These are phyloP conservation scores for Cercis canadensis DNA, from an alignment of 306 rosid genomes.

Conservation along the genomic window DNA sequence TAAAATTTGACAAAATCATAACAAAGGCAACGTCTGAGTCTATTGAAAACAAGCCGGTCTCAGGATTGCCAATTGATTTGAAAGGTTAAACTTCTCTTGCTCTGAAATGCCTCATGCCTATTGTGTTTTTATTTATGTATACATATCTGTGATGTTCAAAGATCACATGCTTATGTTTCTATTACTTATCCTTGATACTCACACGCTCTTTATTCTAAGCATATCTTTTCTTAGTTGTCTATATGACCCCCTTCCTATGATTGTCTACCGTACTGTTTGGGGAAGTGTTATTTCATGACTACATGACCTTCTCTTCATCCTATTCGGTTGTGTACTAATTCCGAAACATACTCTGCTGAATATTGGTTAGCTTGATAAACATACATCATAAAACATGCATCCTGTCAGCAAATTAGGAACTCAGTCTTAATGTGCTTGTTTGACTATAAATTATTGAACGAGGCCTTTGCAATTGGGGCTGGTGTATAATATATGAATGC, in stretches of 20 bases:
- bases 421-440: neutral
- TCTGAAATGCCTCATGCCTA: neutral
- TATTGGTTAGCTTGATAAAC: neutral
- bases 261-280: neutral
- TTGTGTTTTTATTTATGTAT: neutral
- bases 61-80: slow-evolving; percentile 89
- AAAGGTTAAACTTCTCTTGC: slow-evolving; percentile 57
- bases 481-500: no score
- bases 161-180: neutral
- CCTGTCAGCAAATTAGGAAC: neutral
- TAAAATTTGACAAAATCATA: slow-evolving; percentile 48
- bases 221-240: neutral
- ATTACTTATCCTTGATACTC: neutral
- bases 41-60: slow-evolving; percentile 52
- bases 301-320: neutral
- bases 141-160: slow-evolving; percentile 7
- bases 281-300: slow-evolving; percentile 6
- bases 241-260: neutral
- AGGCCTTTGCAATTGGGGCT: no score
- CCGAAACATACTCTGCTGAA: slow-evolving; percentile 3
- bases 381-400: neutral
- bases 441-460: no score
- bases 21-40: slow-evolving; percentile 68
- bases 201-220: neutral
- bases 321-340: slow-evolving; percentile 19